Evolutionary conservation across 257 asterid genomes (phyloP).

Genomic region (Galeopsis tetrahit): DNA sequence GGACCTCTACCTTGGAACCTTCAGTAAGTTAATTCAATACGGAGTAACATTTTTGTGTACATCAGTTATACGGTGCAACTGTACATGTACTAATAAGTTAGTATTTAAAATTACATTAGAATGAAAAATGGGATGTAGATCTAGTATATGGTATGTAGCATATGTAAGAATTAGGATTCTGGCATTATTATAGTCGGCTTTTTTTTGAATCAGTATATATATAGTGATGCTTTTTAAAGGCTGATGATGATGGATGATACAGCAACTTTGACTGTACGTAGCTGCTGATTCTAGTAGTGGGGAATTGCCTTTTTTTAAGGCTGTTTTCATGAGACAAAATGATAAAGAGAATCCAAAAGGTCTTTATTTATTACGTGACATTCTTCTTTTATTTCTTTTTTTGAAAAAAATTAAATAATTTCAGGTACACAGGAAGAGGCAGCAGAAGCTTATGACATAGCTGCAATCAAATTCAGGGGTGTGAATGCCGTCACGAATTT

Average conservation of each 20-base stretch:
- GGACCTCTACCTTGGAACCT: conserved; percentile 76
- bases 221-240: conserved; percentile 40
- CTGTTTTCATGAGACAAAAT: conserved; percentile 42
- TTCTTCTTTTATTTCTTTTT: conserved; percentile 6
- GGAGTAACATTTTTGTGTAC: too few species aligned
- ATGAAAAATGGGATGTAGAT: not conserved
- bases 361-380: conserved; percentile 17
- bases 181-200: not conserved
- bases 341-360: conserved; percentile 23
- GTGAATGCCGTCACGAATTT: conserved; percentile 65
- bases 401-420: not conserved
- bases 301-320: conserved; percentile 38
- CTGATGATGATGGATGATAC: conserved; percentile 33
- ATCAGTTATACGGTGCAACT: too few species aligned
- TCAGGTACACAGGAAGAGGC: conserved; percentile 77
- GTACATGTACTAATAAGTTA: too few species aligned
- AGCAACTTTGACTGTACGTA: conserved; percentile 45
- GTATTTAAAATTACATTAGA: too few species aligned
- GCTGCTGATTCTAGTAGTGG: conserved; percentile 29
- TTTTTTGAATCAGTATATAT: conserved; percentile 20
- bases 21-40: conserved; percentile 48
- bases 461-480: conserved; percentile 69
- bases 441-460: conserved; percentile 72
- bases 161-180: conserved; percentile 17
- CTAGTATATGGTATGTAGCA: conserved; percentile 10